Evolutionary conservation across 352 stramenopile genomes (phyloP), one percentile per base, ranked within the genome.

Genomic region (Saprolegnia parasitica): DNA sequence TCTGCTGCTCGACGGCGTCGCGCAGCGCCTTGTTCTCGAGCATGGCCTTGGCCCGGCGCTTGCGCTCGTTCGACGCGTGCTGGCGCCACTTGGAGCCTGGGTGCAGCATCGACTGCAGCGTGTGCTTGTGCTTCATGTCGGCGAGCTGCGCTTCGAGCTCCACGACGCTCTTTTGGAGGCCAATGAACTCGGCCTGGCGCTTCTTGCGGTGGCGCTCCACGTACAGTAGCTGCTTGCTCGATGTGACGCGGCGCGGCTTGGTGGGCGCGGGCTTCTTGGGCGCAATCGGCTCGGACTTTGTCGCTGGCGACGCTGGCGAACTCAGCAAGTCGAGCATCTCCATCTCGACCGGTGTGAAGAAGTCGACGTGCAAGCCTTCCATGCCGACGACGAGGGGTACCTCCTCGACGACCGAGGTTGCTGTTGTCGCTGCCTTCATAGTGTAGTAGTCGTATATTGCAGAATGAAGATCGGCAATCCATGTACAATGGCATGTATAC

Each of bases 51-150:
- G 35, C 24, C 3, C 35, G 11, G 11, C 35, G 52, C 35, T 40
- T 60, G 24, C 35, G 52, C n/a, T 60, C 52, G 35, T 60, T 60
- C 13, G 24, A 20, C 20, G 52, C 52, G 35, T 42, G 52, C 35
- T 60, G 24, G 24, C 35, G 24, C 52, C 52, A 60, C 20, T 60
- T 49, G 42, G 42, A 49, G 42, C 13, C 18, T 1, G 42, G 42
- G 42, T 49, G 42, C 18, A 49, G 42, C 13, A 49, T 15, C 11
- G 13, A n/a, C 42, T 49, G 42, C 18, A 49, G 42, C 10, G 42
- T n/a, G 11, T 49, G 42, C 10, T 49, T 49, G 11, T 49, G 42
- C 42, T 49, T 49, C 42, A 49, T 49, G 13, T 49, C 42, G 42
- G 42, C 18, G 13, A 49, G 42, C 42, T 49, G 11, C 18, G 42